Evolutionary conservation across 768 basidiomycete genomes (phyloP), one percentile per base, ranked within the genome.

Genomic region (Hortiboletus flavorubellus): DNA sequence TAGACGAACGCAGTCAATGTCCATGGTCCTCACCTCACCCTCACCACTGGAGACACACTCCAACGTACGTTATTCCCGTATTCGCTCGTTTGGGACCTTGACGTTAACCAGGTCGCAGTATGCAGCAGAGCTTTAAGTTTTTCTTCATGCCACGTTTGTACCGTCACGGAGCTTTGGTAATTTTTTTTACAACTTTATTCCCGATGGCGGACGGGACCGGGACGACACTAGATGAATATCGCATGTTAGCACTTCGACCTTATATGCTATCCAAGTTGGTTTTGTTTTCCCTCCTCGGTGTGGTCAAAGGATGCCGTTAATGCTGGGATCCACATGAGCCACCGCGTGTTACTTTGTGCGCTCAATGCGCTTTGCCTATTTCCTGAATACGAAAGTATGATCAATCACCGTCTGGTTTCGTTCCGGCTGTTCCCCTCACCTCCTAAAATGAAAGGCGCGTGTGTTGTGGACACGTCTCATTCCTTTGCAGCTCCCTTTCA

Each of bases 1-100:
- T 31, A 46, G 69, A 50, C 69, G 69, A 18, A 59, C 71, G 31
- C 68, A 39, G 34, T 71, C 69, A 0, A 56, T 71, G 67, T 53
- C 69, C 4, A 67, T 58, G 56, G 62, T 68, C 15, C 49, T 38
- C 41, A 58, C 49, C 2, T 58, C 68, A 4, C 59, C 66, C 11
- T 34, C 49, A 31, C 38, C 59, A 9, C 41, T 47, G 51, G 49
- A 63, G 9, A 41, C 54, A 16, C 56, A 58, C 18, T 29, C 62
- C 39, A 62, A 31, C 15, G 64, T 67, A 31, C 45, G 66, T 63
- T 10, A 12, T 14, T 10, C 21, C 8, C 4, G 18, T 37, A 5
- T 46, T 16, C 21, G 8, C 12, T 16, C 11, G n/a, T 11, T 34
- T 9, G 26, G 10, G 6, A 30, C 10, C 8, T 26, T n/a, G 40